A percentile compares a stretch with the other conserved stretches of the same genome.
Evolutionary conservation across 192 early-diverging fungal genomes (phyloP).

Genomic region (Coemansia sp.): DNA sequence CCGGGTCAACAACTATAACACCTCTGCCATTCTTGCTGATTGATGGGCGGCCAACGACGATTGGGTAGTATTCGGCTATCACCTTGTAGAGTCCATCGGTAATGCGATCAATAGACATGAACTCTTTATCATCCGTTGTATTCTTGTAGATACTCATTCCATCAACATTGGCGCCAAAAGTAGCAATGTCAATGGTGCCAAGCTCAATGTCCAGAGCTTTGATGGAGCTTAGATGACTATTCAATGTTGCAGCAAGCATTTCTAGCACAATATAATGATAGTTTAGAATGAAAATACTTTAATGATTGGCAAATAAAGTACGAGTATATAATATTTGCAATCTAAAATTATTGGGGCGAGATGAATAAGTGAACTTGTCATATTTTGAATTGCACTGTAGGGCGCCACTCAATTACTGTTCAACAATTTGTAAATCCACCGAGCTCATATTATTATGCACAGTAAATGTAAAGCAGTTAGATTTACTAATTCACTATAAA

Average conservation of each 20-base stretch:
- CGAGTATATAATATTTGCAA: no score
- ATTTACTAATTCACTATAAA: no score
- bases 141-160: constrained; percentile 39
- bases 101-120: constrained; percentile 36
- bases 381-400: no score
- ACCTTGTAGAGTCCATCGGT: constrained; percentile 28
- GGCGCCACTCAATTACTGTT: no score
- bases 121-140: constrained; percentile 3
- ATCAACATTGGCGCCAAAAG: constrained; percentile 27
- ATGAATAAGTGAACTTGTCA: no score
- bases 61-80: constrained; percentile 47
- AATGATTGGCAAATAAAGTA: background rate
- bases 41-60: constrained; percentile 31
- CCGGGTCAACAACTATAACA: constrained; percentile 28
- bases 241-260: background rate
- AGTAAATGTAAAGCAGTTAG: no score
- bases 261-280: background rate
- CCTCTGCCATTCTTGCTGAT: constrained; percentile 27
- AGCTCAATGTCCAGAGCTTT: constrained; percentile 39
- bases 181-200: constrained; percentile 34
- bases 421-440: no score
- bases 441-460: no score
- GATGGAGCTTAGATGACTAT: constrained; percentile 8
- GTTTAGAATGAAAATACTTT: background rate
- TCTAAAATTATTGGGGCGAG: no score